phyloP scores from a whole-genome alignment of 768 basidiomycete species.

The Hygrophorus pudorinus region DNA sequence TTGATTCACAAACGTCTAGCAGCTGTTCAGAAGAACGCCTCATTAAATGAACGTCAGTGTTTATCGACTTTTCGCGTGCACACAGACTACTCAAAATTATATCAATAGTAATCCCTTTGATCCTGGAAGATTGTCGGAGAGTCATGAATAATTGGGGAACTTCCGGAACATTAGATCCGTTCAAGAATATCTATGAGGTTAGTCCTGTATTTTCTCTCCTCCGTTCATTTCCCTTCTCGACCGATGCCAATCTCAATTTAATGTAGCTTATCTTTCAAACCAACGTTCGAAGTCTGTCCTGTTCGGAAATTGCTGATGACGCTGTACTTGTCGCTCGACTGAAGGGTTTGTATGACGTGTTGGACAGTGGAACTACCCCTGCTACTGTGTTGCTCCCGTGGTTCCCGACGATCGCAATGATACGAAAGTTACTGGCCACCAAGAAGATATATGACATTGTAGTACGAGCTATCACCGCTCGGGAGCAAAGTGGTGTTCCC shows the following conservation, averaged over 20 bases:
- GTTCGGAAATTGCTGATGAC: conserved; percentile 62
- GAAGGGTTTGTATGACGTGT: conserved; percentile 52
- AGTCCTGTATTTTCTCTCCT: conserved; percentile 15
- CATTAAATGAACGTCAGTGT: conserved; percentile 49
- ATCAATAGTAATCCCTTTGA: conserved; percentile 58
- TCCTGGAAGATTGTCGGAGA: conserved; percentile 54
- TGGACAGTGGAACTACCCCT: conserved; percentile 65
- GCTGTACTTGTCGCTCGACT: conserved; percentile 49
- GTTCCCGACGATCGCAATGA: conserved; percentile 66
- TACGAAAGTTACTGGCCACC: conserved; percentile 61
- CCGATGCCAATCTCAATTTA: conserved; percentile 3
- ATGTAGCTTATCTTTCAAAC: conserved; percentile 61
- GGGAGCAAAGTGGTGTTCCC: conserved; percentile 45
- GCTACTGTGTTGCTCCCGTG: conserved; percentile 66
- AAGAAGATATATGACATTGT: conserved; percentile 71
- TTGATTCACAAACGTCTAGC: conserved; percentile 66
- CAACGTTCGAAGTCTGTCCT: conserved; percentile 58
- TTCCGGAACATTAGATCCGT: conserved; percentile 60
- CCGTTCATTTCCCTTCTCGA: conserved; percentile 7
- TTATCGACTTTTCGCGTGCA: conserved; percentile 4
- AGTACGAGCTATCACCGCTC: conserved; percentile 41
- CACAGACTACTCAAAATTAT: conserved; percentile 10
- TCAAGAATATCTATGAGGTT: conserved; percentile 61
- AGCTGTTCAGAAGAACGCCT: conserved; percentile 50
- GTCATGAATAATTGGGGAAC: conserved; percentile 57